Conservation (phyloP, 2,329 filamentous ascomycete species). For the Trichophyton equinum region DNA sequence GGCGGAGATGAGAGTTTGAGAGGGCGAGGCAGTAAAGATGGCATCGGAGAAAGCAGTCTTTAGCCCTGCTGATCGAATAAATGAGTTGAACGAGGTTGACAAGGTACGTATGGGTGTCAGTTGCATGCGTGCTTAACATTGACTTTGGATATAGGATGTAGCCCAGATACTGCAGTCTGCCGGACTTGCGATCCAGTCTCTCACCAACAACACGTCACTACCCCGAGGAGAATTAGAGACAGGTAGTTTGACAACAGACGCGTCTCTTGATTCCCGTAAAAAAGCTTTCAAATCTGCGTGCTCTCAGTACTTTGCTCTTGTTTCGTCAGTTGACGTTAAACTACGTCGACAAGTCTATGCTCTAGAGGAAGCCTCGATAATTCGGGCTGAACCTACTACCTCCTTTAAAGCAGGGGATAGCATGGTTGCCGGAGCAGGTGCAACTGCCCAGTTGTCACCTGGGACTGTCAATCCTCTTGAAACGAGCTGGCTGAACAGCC, state of each 20-base stretch:
- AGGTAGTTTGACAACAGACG: slow-evolving; percentile 13
- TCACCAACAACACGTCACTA: slow-evolving; percentile 39
- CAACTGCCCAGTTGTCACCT: slow-evolving; percentile 14
- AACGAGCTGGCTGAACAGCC: slow-evolving; percentile 79
- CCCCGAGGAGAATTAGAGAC: slow-evolving; percentile 18
- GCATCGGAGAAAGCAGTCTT: slow-evolving; percentile 29
- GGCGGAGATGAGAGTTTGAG: not conserved
- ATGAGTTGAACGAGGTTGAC: slow-evolving; percentile 69
- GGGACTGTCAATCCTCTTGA: slow-evolving; percentile 52
- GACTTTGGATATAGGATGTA: slow-evolving; percentile 31
- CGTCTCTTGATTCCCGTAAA: slow-evolving; percentile 44
- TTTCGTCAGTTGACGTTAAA: slow-evolving; percentile 62
- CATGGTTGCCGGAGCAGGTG: slow-evolving; percentile 18
- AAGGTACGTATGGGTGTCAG: slow-evolving; percentile 33
- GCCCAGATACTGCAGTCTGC: slow-evolving; percentile 46
- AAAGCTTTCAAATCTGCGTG: slow-evolving; percentile 45
- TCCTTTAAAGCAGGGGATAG: slow-evolving; percentile 22
- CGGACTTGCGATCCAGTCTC: slow-evolving; percentile 50
- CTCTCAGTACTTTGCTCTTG: slow-evolving; percentile 53
- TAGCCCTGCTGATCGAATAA: slow-evolving; percentile 63
- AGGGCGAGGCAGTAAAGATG: not conserved
- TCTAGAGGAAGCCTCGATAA: slow-evolving; percentile 67
- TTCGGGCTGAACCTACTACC: slow-evolving; percentile 36
- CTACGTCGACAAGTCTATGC: slow-evolving; percentile 66
- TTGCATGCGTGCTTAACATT: not conserved